A percentile compares a stretch with the other conserved stretches of the same genome.
Evolutionary conservation across 345 rosid genomes (phyloP).

Genomic region (Corchorus olitorius): DNA sequence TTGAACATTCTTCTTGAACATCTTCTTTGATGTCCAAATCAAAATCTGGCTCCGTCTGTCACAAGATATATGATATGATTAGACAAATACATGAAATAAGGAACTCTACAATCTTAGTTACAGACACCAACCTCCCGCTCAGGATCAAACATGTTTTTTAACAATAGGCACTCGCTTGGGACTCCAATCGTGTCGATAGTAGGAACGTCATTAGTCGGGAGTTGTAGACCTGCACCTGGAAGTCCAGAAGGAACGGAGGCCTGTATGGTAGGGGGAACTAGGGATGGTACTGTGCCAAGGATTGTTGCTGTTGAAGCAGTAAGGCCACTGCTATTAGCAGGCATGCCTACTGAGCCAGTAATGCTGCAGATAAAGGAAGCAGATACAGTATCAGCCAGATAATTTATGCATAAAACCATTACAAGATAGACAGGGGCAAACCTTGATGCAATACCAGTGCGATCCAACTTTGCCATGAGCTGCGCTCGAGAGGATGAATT

Average conservation of each 20-base stretch:
- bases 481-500: conserved; percentile 88
- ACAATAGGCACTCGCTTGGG: conserved; percentile 77
- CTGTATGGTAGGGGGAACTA: conserved; percentile 53
- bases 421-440: conserved; percentile 31
- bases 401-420: not conserved
- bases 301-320: conserved; percentile 45
- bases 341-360: conserved; percentile 40
- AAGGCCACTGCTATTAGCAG: conserved; percentile 45
- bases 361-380: conserved; percentile 30
- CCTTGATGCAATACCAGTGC: conserved; percentile 83
- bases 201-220: conserved; percentile 47
- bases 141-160: conserved; percentile 98
- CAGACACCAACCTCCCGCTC: conserved; percentile 57
- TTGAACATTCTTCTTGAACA: conserved; percentile 79
- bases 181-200: conserved; percentile 58
- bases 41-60: conserved; percentile 84
- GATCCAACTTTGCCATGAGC: conserved; percentile 94
- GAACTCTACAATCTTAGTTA: not conserved
- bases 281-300: conserved; percentile 46
- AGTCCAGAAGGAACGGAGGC: conserved; percentile 60
- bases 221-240: conserved; percentile 48
- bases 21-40: conserved; percentile 92
- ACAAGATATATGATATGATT: conserved; percentile 12
- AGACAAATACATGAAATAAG: not conserved
- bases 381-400: conserved; percentile 12